phyloP scores from a whole-genome alignment of 2,329 filamentous ascomycete species.

The Colletotrichum sp. region DNA sequence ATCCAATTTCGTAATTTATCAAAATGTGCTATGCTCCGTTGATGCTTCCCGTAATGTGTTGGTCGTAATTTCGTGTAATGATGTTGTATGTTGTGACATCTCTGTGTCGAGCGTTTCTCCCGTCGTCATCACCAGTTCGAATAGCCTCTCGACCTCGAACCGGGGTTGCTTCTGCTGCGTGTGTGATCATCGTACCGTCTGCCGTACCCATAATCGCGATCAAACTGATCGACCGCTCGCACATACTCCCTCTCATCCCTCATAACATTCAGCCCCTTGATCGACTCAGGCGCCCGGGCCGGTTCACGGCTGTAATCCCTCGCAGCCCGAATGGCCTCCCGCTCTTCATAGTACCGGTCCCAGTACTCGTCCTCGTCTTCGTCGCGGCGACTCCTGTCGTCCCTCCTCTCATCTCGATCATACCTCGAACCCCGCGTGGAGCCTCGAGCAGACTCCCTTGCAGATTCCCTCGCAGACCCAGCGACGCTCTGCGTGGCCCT shows the following conservation, averaged over 20 bases:
- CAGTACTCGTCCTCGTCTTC: conserved; percentile 8
- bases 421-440: neutral
- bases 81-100: neutral
- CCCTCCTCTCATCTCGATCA: neutral
- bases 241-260: neutral
- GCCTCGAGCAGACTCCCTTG: neutral
- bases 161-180: conserved; percentile 13
- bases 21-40: neutral
- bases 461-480: neutral
- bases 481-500: neutral
- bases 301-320: conserved; percentile 11
- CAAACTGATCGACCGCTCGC: neutral
- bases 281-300: neutral
- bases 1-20: neutral
- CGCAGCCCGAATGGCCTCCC: neutral
- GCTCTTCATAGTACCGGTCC: conserved; percentile 4
- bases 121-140: neutral
- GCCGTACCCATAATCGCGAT: conserved; percentile 3
- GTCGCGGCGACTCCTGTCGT: neutral
- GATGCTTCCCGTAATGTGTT: neutral
- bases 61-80: neutral
- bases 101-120: neutral
- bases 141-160: neutral
- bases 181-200: neutral
- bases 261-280: neutral